Conservation (phyloP, 1,284 basidiomycete genomes). For the Neonothopanus nambi region DNA sequence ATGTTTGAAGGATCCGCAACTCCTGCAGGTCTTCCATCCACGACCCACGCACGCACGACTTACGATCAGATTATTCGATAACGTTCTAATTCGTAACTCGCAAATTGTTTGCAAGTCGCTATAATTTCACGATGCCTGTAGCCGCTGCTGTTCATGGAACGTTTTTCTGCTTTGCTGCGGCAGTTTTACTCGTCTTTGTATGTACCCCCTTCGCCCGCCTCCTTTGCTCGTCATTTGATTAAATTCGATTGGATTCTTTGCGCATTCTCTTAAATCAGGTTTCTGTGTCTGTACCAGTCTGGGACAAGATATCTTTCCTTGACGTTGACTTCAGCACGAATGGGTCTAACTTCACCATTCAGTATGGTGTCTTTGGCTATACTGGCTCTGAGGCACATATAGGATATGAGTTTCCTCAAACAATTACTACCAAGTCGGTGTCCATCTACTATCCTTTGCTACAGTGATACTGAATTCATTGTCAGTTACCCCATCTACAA, state of each 20-base stretch:
- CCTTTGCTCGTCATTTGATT: background rate
- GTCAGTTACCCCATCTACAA: background rate
- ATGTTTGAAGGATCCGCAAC: too few species aligned
- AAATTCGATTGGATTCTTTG: too few species aligned
- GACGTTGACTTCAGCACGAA: background rate
- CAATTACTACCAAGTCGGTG: background rate
- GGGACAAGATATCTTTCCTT: background rate
- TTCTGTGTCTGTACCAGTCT: background rate
- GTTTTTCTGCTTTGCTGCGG: conserved; percentile 57
- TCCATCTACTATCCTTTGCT: background rate
- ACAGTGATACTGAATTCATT: background rate
- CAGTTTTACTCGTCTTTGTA: conserved; percentile 67
- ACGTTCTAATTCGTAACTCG: background rate
- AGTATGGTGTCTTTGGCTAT: background rate
- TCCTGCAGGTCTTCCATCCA: too few species aligned
- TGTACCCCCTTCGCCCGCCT: conserved; percentile 25
- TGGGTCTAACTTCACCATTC: too few species aligned
- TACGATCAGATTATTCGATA: background rate
- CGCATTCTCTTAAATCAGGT: background rate
- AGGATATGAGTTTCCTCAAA: background rate
- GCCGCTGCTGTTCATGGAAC: conserved; percentile 43
- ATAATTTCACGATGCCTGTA: conserved; percentile 32
- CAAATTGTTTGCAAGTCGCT: too few species aligned
- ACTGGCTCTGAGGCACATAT: background rate
- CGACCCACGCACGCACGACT: too few species aligned